Base-by-base conservation (phyloP, 108 stramenopile genomes). In the Nitzschia sp. region DNA sequence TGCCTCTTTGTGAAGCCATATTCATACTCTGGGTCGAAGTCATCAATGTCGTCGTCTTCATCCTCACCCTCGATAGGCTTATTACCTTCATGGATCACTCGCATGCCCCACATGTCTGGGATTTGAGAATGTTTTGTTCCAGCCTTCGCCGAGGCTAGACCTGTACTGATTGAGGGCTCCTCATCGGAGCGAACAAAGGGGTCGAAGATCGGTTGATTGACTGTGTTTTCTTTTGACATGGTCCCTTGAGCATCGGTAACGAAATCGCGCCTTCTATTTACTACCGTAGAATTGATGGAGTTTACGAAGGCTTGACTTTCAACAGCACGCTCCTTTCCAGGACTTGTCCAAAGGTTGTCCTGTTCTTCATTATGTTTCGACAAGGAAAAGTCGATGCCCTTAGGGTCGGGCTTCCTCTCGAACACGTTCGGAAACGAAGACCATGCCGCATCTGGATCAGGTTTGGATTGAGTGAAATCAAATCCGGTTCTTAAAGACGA, bases 371-470 rank as follows among this genome's bases (percentile, higher is more conserved):
- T 42, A 13, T 42, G 38, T 42, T 42, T 42, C 38, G 38, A 42
- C n/a, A n/a, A 42, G 9, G 38, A 42, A 42, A 36, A 6, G 21
- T 58, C 30, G 30, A 28, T 29, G 21, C 60, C 35, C 9, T 61
- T 61, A 2, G 36, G 31, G 18, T 61, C 60, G 17, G 31, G 36
- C 9, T 34, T 61, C 24, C 23, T 61, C 19, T 61, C 33, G 60
- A 38, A 51, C 13, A 13, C 13, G 5, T 23, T 19, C 13, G 49
- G 5, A 51, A 51, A 51, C 5, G n/a, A 8, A 21, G 49, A 4
- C 49, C 49, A 51, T n/a, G 49, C 8, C 11, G 49, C 49, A 19
- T 51, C 49, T 21, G 49, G 49, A 23, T 51, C 49, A 19, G 49
- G 49, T 17, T 23, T 17, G 49, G 49, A n/a, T 19, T 51, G 4